Percentiles rank a stretch among this genome's conserved stretches.
These are phyloP conservation scores for Malassezia vespertilionis DNA, from an alignment of 1,284 basidiomycete species.

Conservation along the genomic window DNA sequence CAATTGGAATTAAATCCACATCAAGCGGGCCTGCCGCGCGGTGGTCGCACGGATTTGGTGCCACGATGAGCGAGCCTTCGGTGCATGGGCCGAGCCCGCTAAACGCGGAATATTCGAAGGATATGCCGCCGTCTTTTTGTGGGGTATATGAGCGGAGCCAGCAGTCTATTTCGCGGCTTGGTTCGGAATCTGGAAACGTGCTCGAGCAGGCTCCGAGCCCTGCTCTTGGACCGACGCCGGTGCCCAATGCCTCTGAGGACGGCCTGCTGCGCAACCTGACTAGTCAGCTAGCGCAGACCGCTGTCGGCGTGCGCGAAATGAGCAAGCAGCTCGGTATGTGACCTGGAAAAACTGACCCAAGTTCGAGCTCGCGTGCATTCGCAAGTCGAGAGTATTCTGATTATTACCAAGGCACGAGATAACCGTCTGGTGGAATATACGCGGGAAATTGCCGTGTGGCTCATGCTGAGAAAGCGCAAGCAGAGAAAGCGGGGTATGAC, in stretches of 20 bases:
- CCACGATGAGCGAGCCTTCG: too few species aligned
- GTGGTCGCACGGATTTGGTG: too few species aligned
- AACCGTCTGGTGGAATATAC: constrained; percentile 91
- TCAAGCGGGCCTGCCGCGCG: too few species aligned
- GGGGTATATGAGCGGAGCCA: neutral
- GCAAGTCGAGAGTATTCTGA: constrained; percentile 81
- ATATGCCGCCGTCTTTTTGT: constrained; percentile 9
- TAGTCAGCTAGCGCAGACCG: constrained; percentile 86
- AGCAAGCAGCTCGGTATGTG: constrained; percentile 87
- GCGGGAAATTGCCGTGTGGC: constrained; percentile 64
- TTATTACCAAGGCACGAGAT: constrained; percentile 96
- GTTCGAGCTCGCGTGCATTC: constrained; percentile 83
- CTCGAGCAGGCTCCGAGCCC: neutral
- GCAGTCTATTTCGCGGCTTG: too few species aligned
- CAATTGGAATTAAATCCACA: neutral
- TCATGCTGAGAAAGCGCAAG: constrained; percentile 35
- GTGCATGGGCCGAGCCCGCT: neutral
- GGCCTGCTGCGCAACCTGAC: constrained; percentile 63
- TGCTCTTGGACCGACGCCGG: neutral
- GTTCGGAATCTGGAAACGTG: too few species aligned
- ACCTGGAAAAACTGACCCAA: constrained; percentile 41
- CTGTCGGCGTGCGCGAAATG: constrained; percentile 93
- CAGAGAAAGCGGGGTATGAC: constrained; percentile 31
- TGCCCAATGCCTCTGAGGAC: constrained; percentile 53
- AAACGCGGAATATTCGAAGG: constrained; percentile 3